phyloP scores from a whole-genome alignment of 2,329 filamentous ascomycete genomes.

The Stagonosporopsis tanaceti region DNA sequence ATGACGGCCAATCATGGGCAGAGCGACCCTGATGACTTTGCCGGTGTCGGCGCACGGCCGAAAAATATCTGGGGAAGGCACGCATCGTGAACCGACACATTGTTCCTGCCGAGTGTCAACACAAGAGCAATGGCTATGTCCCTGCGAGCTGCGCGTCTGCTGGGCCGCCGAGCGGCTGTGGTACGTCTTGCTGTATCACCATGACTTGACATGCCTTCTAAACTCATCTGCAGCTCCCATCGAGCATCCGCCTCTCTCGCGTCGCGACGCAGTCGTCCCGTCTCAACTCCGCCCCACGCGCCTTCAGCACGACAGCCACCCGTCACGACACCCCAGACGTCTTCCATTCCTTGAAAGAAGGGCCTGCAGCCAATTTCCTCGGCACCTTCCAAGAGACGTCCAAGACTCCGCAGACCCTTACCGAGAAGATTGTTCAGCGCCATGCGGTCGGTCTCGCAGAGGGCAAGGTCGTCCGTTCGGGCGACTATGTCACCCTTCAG shows the following conservation, averaged over 20 bases:
- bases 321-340: slow-evolving; percentile 42
- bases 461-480: slow-evolving; percentile 77
- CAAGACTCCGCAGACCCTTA: slow-evolving; percentile 75
- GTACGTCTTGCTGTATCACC: slow-evolving; percentile 28
- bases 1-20: slow-evolving; percentile 35
- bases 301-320: slow-evolving; percentile 35
- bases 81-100: slow-evolving; percentile 24
- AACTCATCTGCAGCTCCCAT: slow-evolving; percentile 32
- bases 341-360: slow-evolving; percentile 71
- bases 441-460: slow-evolving; percentile 78
- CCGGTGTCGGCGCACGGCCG: slow-evolving; percentile 40
- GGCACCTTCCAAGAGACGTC: slow-evolving; percentile 67
- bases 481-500: slow-evolving; percentile 82
- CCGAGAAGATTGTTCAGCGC: slow-evolving; percentile 89
- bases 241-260: slow-evolving; percentile 38
- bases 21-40: slow-evolving; percentile 40
- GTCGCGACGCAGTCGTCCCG: slow-evolving; percentile 35
- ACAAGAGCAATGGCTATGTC: slow-evolving; percentile 48
- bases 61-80: slow-evolving; percentile 33
- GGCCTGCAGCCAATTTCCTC: slow-evolving; percentile 71
- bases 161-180: slow-evolving; percentile 41
- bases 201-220: slow-evolving; percentile 18
- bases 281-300: slow-evolving; percentile 32
- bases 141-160: slow-evolving; percentile 44
- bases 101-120: slow-evolving; percentile 22